Evolutionary conservation across 176 grass and related monocot genomes (phyloP), one percentile per base, ranked within the genome.

Genomic region (Elymus sibiricus): DNA sequence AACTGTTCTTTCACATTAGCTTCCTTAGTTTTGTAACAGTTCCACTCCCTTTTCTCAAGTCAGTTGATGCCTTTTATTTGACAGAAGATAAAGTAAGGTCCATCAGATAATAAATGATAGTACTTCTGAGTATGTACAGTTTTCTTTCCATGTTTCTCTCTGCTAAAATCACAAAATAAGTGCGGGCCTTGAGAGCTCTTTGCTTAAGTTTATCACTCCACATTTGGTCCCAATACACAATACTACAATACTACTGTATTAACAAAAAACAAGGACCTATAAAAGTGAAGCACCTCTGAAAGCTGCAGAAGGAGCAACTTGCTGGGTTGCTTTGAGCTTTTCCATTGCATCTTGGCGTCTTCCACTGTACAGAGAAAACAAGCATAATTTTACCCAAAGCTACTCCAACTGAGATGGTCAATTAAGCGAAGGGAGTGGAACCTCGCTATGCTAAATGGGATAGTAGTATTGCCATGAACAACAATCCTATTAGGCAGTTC

Each of bases 311-410:
- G 87, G 84, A 74, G 80, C 84, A 49, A 89, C 82, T 69, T 81
- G 90, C 51, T 84, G 81, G 70, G 91, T 79, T 80, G 84, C 84
- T 89, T 92, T 78, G 26, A 98, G 91, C 86, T 92, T 95, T 85
- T 98, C 96, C 69, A 86, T 83, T 40, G 96, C 87, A 84, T 98
- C 93, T 87, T 90, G 69, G 61, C 62, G 77, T 69, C 65, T 86
- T 42, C 91, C 86, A 47, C 96, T 98, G 86, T 81, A 88, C 31
- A 84, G 24, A 87, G 12, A 76, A 64, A 46, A 68, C 44, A 42
- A 16, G 5, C 34, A 84, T 25, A 72, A 22, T 51, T 49, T 81
- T 75, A 56, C 25, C 83, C 59, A 79, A 80, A 67, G 38, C 44
- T 79, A 39, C 44, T 62, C 5, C 5, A 27, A 40, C 16, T 11